A percentile compares a stretch with the other conserved stretches of the same genome.
Conservation (phyloP, 2,329 filamentous ascomycete genomes). For the Epichloe sibirici region DNA sequence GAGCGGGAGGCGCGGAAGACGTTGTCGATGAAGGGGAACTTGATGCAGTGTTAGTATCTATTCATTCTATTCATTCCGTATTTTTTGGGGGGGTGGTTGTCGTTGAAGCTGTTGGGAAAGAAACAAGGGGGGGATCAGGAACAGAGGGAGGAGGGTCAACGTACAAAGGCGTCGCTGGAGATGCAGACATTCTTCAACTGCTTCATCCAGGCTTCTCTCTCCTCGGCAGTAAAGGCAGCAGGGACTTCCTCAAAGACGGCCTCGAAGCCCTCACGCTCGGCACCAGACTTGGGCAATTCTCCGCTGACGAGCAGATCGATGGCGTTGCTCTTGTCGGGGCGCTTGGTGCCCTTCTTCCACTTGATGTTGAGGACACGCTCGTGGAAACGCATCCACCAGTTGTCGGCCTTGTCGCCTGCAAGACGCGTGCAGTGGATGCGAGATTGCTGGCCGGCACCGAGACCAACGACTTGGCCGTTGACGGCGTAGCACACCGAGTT, state of each 20-base stretch:
- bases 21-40: constrained; percentile 99
- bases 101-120: not conserved
- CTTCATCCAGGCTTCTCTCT: constrained; percentile 74
- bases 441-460: constrained; percentile 93
- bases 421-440: constrained; percentile 97
- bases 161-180: constrained; percentile 89
- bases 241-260: constrained; percentile 84
- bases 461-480: constrained; percentile 85
- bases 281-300: constrained; percentile 68
- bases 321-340: constrained; percentile 94
- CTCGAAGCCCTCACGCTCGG: constrained; percentile 81
- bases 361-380: constrained; percentile 75
- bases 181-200: constrained; percentile 75
- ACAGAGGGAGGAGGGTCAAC: constrained; percentile 22
- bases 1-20: constrained; percentile 83
- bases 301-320: constrained; percentile 92
- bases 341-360: constrained; percentile 97
- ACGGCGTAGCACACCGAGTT: constrained; percentile 98
- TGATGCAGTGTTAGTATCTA: not conserved
- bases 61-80: not conserved
- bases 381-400: constrained; percentile 99
- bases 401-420: constrained; percentile 95
- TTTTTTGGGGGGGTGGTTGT: too few relatives aligned
- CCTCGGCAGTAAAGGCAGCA: constrained; percentile 65
- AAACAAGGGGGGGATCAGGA: not conserved